Percentiles rank a stretch among this genome's conserved stretches.
These are phyloP conservation scores for Maudiozyma saulgeensis DNA, from an alignment of 805 yeast species.

Conservation along the genomic window DNA sequence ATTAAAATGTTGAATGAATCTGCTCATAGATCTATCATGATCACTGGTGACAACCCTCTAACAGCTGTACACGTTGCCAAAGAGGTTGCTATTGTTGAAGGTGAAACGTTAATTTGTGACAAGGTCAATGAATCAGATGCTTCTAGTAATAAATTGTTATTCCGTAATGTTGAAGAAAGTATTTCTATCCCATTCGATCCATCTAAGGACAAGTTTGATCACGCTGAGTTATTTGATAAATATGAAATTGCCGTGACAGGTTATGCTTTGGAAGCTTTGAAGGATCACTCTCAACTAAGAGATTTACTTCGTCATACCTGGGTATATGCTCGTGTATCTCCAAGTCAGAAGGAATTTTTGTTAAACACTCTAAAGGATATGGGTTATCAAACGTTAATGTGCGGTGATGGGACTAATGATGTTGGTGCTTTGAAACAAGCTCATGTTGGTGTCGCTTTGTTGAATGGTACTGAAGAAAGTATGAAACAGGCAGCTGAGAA, in stretches of 20 bases:
- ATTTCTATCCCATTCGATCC: slow-evolving; percentile 58
- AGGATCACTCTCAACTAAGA: slow-evolving; percentile 57
- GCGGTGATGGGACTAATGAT: slow-evolving; percentile 99
- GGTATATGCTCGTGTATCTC: slow-evolving; percentile 97
- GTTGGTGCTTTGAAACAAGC: slow-evolving; percentile 99
- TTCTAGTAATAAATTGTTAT: slow-evolving; percentile 46
- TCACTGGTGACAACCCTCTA: slow-evolving; percentile 96
- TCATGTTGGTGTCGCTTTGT: slow-evolving; percentile 93
- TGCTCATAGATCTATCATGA: slow-evolving; percentile 92
- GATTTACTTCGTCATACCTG: slow-evolving; percentile 80
- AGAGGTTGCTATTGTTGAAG: slow-evolving; percentile 79
- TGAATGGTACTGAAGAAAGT: slow-evolving; percentile 93
- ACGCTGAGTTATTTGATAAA: slow-evolving; percentile 44
- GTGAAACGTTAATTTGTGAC: slow-evolving; percentile 79
- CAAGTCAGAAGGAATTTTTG: slow-evolving; percentile 87
- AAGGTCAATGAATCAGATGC: slow-evolving; percentile 62
- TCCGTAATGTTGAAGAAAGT: slow-evolving; percentile 81
- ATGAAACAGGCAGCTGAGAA: slow-evolving; percentile 81
- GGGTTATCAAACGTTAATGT: slow-evolving; percentile 93
- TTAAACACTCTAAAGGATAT: slow-evolving; percentile 72
- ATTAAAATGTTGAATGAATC: slow-evolving; percentile 90
- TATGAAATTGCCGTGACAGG: slow-evolving; percentile 92
- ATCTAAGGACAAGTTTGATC: slow-evolving; percentile 31
- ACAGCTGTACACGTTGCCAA: slow-evolving; percentile 97
- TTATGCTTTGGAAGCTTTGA: slow-evolving; percentile 63